phyloP scores from a whole-genome alignment of 352 stramenopile genomes.

The Phytophthora tentaculata region DNA sequence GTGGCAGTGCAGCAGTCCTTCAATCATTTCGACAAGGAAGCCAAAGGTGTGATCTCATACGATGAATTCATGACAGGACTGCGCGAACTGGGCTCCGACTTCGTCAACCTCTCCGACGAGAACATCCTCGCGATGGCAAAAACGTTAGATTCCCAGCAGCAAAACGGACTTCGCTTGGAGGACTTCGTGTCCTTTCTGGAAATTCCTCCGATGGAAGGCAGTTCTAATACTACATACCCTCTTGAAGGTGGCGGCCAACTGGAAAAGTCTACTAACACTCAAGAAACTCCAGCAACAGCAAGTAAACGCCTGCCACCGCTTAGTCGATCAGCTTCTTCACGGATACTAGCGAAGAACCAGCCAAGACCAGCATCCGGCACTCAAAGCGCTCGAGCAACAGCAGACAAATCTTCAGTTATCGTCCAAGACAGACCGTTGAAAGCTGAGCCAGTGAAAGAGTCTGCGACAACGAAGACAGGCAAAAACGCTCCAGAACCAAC shows the following conservation, averaged over 20 bases:
- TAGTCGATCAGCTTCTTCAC: conserved; percentile 14
- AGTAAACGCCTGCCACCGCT: conserved; percentile 21
- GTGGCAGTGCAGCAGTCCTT: conserved; percentile 66
- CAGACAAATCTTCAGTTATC: conserved; percentile 8
- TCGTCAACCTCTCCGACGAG: conserved; percentile 41
- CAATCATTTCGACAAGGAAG: conserved; percentile 81
- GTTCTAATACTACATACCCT: background rate
- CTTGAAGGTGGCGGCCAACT: background rate
- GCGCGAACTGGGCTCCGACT: conserved; percentile 46
- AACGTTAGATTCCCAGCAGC: conserved; percentile 41
- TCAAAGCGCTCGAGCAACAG: conserved; percentile 23
- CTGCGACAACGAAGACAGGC: conserved; percentile 3
- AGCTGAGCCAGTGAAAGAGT: background rate
- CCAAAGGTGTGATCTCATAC: conserved; percentile 58
- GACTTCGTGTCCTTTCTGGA: conserved; percentile 50
- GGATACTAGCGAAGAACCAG: conserved; percentile 14
- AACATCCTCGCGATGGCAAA: conserved; percentile 43
- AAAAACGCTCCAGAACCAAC: background rate
- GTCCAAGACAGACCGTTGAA: conserved; percentile 16
- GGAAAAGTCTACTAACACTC: background rate
- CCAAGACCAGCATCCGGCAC: conserved; percentile 12
- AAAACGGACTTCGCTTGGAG: conserved; percentile 40
- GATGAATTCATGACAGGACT: conserved; percentile 59
- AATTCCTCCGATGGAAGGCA: background rate
- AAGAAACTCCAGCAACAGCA: background rate